Conservation (phyloP, 129 eudicot genomes). For the Mikania micrantha region DNA sequence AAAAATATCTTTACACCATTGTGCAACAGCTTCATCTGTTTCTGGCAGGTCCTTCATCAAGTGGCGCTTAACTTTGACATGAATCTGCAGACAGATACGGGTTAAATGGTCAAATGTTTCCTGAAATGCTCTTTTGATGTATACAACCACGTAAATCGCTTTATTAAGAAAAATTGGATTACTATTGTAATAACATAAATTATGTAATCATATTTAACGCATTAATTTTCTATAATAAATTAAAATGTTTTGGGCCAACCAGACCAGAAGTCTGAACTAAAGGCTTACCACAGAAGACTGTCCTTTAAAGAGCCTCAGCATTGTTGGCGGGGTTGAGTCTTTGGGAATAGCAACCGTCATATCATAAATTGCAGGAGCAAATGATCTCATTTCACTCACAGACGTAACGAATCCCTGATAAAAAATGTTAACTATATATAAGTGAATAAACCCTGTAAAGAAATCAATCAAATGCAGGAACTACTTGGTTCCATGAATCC, state of each 20-base stretch:
- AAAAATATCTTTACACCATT: constrained; percentile 88
- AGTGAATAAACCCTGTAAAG: background rate
- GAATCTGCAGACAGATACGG: constrained; percentile 44
- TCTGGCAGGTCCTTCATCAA: constrained; percentile 89
- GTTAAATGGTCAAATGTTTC: background rate
- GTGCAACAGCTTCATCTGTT: constrained; percentile 79
- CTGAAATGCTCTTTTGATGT: background rate
- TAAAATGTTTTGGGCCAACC: background rate
- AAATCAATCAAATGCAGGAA: constrained; percentile 4
- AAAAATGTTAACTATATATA: background rate
- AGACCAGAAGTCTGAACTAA: background rate
- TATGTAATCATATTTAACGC: background rate
- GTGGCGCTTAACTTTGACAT: constrained; percentile 79
- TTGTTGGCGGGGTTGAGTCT: constrained; percentile 72
- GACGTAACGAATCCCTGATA: constrained; percentile 89
- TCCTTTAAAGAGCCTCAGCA: constrained; percentile 79
- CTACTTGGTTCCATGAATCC: background rate
- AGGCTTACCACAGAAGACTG: constrained; percentile 77
- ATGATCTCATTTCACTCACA: constrained; percentile 81
- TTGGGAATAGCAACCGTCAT: constrained; percentile 77
- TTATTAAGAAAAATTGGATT: background rate
- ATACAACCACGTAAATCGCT: background rate
- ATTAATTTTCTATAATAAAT: background rate
- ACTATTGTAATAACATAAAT: background rate
- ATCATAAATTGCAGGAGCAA: constrained; percentile 86